Conservation (phyloP, 352 stramenopile genomes). For the Nothophytophthora sp. region DNA sequence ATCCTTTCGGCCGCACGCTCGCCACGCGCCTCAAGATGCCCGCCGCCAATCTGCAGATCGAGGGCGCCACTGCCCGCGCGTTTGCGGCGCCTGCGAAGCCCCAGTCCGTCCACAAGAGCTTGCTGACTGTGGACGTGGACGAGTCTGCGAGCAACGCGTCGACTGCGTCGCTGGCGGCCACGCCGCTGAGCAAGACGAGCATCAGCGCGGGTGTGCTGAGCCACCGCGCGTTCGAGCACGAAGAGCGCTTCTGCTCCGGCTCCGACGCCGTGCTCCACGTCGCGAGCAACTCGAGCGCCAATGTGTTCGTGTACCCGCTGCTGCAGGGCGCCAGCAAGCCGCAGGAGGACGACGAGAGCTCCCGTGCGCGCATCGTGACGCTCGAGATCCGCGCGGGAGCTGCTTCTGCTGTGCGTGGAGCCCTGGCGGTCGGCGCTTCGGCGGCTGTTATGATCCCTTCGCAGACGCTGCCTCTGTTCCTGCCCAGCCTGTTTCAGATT, state of each 20-base stretch:
- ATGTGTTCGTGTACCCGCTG: constrained; percentile 68
- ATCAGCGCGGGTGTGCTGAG: constrained; percentile 23
- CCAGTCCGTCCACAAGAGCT: constrained; percentile 6
- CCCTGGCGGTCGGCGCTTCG: constrained; percentile 39
- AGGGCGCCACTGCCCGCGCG: constrained; percentile 24
- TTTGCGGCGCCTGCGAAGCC: not conserved
- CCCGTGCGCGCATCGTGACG: constrained; percentile 58
- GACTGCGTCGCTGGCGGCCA: constrained; percentile 23
- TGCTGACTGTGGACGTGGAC: constrained; percentile 21
- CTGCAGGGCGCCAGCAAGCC: constrained; percentile 20
- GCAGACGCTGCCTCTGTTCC: constrained; percentile 60
- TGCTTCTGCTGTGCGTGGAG: constrained; percentile 52
- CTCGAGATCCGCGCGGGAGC: constrained; percentile 64
- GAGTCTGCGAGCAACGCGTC: constrained; percentile 28
- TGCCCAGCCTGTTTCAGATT: constrained; percentile 54
- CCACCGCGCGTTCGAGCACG: constrained; percentile 33
- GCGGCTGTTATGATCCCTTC: constrained; percentile 46
- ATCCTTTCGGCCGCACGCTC: constrained; percentile 5
- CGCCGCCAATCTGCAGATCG: constrained; percentile 30
- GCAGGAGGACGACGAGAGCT: constrained; percentile 10
- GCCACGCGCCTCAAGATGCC: constrained; percentile 7
- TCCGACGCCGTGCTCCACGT: constrained; percentile 57
- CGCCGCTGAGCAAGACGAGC: constrained; percentile 17
- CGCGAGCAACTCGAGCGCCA: constrained; percentile 55
- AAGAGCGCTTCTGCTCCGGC: constrained; percentile 57